phyloP scores from a whole-genome alignment of 257 asterid species.

The Lithospermum erythrorhizon region DNA sequence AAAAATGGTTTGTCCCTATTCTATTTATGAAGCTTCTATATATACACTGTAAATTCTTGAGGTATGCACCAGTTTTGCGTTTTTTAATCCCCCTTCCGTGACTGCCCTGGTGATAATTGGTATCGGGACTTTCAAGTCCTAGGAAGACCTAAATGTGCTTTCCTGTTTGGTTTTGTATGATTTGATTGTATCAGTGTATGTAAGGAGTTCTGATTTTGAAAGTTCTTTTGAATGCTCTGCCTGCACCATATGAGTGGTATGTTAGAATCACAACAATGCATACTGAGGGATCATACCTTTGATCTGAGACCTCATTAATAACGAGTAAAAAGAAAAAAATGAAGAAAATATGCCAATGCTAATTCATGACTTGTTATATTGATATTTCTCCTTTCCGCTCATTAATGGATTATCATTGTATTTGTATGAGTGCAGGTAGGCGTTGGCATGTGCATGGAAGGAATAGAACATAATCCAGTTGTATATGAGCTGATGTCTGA shows the following conservation, averaged over 20 bases:
- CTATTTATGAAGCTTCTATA: not conserved
- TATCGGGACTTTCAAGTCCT: not conserved
- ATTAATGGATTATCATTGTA: not conserved
- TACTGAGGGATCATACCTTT: no score
- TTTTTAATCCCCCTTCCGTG: not conserved
- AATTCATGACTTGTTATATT: not conserved
- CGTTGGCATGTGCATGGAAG: conserved; percentile 99
- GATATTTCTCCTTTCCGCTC: not conserved
- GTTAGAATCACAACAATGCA: no score
- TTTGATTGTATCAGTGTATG: no score
- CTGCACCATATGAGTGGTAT: no score
- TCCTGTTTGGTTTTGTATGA: no score
- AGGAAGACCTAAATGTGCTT: no score
- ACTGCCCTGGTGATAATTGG: not conserved
- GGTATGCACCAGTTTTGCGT: not conserved
- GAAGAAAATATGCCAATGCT: not conserved
- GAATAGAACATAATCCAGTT: conserved; percentile 92
- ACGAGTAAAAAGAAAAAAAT: not conserved
- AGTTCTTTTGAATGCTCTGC: no score
- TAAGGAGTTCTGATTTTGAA: no score
- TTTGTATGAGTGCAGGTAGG: conserved; percentile 51
- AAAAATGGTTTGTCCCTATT: conserved; percentile 51
- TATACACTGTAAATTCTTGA: not conserved
- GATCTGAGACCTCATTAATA: no score
- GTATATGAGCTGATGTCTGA: conserved; percentile 94